Base-by-base conservation (phyloP, 202 grass and related monocot genomes). In the Zizania palustris region DNA sequence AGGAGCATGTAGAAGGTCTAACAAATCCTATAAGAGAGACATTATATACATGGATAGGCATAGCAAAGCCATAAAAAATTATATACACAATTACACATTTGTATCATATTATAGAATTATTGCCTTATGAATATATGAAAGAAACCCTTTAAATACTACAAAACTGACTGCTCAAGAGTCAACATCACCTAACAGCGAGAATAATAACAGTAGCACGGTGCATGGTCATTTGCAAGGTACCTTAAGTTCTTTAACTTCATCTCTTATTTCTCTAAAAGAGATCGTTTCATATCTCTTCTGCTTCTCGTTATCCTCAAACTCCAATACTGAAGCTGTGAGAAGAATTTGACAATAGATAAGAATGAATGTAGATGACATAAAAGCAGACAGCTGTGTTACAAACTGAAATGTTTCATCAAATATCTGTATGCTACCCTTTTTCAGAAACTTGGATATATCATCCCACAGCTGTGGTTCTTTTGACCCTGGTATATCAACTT, bases 361-460 rank as follows among this genome's bases (percentile, higher is more conserved):
- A 79, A 82, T 28, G 28, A 28, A 28, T 71, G 7, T 19, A 18
- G 12, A 61, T 38, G 54, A 59, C 44, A 66, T 72, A 83, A 72
- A 88, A 69, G 44, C 40, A 91, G 36, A 54, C 62, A 33, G 18
- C 28, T 28, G 28, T 28, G 28, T 28, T 11, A 14, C 37, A 68
- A 76, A 42, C 22, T 76, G 11, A 77, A 54, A 61, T 37, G 69
- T 67, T 14, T 49, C 33, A 36, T 67, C 60, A 9, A 63, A 77
- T 35, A 50, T 50, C 54, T 15, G 57, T 28, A 8, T 34, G 3
- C 14, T 64, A 98, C 96, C 92, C 89, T 92, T 76, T 87, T 87
- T 85, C 57, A 98, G 53, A 88, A 98, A 98, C 68, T 92, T 98
- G 80, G 83, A 90, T 78, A 98, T 79, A 79, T 98, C 96, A 85